Evolutionary conservation across 371 early-diverging fungal species (phyloP).

Genomic region (Mucor plumbeus): DNA sequence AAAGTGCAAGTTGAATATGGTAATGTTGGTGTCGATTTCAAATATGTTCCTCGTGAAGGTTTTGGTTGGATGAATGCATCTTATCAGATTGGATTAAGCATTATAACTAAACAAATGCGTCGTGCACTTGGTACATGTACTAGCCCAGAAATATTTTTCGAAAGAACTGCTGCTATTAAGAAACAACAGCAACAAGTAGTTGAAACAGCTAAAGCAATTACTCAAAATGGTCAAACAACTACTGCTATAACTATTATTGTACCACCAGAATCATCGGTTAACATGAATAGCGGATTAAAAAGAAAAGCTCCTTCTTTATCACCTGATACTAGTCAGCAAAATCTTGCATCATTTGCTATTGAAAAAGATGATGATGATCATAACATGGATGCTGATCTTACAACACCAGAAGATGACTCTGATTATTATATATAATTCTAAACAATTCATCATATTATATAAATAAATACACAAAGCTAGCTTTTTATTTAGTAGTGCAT

Average conservation of each 20-base stretch:
- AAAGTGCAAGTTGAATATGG: slow-evolving; percentile 94
- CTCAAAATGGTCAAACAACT: slow-evolving; percentile 39
- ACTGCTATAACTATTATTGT: slow-evolving; percentile 41
- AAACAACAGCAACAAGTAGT: slow-evolving; percentile 9
- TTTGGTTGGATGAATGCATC: slow-evolving; percentile 99
- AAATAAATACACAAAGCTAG: neutral
- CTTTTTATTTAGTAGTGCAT: neutral
- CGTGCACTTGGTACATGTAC: slow-evolving; percentile 85
- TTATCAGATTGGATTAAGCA: slow-evolving; percentile 83
- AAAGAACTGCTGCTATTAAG: slow-evolving; percentile 21
- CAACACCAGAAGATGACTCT: slow-evolving; percentile 4
- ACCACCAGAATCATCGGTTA: slow-evolving; percentile 6
- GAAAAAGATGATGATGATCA: neutral
- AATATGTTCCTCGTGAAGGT: slow-evolving; percentile 93
- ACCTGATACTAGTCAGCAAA: slow-evolving; percentile 4
- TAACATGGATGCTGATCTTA: neutral
- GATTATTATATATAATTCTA: neutral
- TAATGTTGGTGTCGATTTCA: slow-evolving; percentile 93
- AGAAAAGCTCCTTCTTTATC: slow-evolving; percentile 4
- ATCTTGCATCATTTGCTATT: slow-evolving; percentile 4
- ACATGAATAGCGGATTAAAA: neutral
- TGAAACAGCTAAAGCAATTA: slow-evolving; percentile 40
- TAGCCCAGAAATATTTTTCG: slow-evolving; percentile 74
- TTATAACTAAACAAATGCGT: slow-evolving; percentile 73
- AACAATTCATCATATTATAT: neutral